phyloP scores from a whole-genome alignment of 139 green algal genomes.

The Tetraselmis chui region DNA sequence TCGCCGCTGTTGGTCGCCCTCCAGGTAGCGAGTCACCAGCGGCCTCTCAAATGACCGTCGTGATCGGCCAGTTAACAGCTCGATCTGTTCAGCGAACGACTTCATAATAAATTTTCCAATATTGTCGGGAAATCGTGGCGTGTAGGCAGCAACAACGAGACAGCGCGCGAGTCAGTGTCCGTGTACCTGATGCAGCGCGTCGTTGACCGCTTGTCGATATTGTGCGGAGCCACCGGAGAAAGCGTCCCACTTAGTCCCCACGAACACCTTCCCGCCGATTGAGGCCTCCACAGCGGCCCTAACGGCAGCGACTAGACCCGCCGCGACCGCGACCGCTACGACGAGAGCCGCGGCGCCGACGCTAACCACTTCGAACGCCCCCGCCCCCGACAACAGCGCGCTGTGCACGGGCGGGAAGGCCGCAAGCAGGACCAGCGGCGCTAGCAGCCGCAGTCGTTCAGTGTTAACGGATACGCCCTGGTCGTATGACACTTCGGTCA shows the following conservation, averaged over 20 bases:
- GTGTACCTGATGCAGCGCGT: background rate
- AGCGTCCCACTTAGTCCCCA: background rate
- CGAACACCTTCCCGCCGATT: background rate
- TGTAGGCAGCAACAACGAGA: too few species aligned
- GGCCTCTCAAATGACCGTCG: background rate
- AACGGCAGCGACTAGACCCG: background rate
- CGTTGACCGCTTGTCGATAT: background rate
- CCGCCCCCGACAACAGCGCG: too few species aligned
- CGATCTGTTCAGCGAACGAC: background rate
- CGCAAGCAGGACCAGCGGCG: background rate
- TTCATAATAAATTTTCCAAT: too few species aligned
- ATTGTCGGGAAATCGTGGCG: too few species aligned
- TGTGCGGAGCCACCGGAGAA: background rate
- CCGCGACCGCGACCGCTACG: background rate
- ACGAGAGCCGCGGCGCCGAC: background rate
- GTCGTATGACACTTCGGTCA: background rate
- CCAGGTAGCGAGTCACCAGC: background rate
- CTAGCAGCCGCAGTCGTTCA: background rate
- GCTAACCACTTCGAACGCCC: background rate
- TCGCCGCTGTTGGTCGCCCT: background rate
- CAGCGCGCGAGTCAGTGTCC: too few species aligned
- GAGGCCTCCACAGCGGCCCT: background rate
- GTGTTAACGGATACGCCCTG: background rate
- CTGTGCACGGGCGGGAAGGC: background rate
- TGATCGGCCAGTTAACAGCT: background rate